Evolutionary conservation across 768 basidiomycete genomes (phyloP), one percentile per base, ranked within the genome.

Genomic region (Termitomyces heimii): DNA sequence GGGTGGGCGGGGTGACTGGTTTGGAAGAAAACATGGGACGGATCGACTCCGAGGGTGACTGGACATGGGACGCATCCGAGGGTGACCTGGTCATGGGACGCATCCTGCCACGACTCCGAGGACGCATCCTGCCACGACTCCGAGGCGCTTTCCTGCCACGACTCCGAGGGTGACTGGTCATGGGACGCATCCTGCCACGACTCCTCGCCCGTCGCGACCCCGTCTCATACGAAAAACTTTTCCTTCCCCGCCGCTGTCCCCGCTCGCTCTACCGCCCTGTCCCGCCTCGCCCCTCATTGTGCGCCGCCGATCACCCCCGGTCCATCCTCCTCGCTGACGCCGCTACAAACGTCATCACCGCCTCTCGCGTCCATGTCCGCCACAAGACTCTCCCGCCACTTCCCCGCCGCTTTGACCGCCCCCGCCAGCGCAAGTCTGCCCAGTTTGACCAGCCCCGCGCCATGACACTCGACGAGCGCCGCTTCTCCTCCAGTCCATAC

Each of bases 401-500:
- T 54, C 71, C 63, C 45, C 70, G 60, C 55, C 63, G 60, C 61
- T 65, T 62, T 53, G 28, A 45, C 22, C 12, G 7, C 12, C 26
- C 12, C 3, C 62, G 57, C 39, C 8, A 0, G 39, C 62, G 57
- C 39, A 2, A 0, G 39, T 9, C 39, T 4, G 3, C 18, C 8
- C n/a, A 6, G 3, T 0, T 3, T 4, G 39, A 40, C 39, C 39
- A 4, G 16, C 78, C 77, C 13, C 75, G 86, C 32, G 75, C 74
- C 56, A 92, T 91, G 89, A 77, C 80, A 0, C 63, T 66, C 42
- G 73, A 82, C 62, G 89, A 92, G 71, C 73, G 80, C 61, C 68
- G 68, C 28, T 89, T 85, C 82, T 86, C 82, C 82, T 78, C 87
- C 12, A 89, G 82, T 66, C 89, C 90, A 54, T 93, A 91, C 69